Conservation (phyloP, 2,329 filamentous ascomycete genomes). For the Shiraia sp. region DNA sequence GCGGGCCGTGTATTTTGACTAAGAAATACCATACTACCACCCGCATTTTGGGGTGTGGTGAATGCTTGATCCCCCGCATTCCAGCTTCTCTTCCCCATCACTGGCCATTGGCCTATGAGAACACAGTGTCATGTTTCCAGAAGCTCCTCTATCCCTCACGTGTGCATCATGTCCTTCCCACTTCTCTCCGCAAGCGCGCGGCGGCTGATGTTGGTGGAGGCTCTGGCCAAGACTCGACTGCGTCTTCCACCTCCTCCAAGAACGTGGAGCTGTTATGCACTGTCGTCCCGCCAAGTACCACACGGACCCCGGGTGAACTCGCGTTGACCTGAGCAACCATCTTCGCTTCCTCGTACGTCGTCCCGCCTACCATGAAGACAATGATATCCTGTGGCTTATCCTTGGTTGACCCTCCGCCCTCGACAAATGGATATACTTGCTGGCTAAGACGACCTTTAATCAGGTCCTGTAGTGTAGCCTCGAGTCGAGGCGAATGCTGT, state of each 20-base stretch:
- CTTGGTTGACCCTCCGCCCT: slow-evolving; percentile 80
- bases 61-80: no score
- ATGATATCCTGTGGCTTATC: slow-evolving; percentile 98
- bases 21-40: no score
- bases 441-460: slow-evolving; percentile 89
- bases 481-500: slow-evolving; percentile 87
- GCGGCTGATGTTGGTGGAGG: slow-evolving; percentile 55
- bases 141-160: not conserved
- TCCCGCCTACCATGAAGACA: slow-evolving; percentile 90
- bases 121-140: no score
- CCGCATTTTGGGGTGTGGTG: no score
- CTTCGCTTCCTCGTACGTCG: slow-evolving; percentile 96
- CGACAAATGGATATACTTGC: slow-evolving; percentile 89
- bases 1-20: no score
- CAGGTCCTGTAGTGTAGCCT: slow-evolving; percentile 85
- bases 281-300: slow-evolving; percentile 85
- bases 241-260: slow-evolving; percentile 88
- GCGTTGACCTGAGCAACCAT: slow-evolving; percentile 95
- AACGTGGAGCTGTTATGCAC: slow-evolving; percentile 89
- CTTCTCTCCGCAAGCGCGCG: slow-evolving; percentile 64
- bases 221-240: slow-evolving; percentile 84
- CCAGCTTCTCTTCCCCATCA: no score
- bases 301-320: slow-evolving; percentile 81
- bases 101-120: no score
- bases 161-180: slow-evolving; percentile 51